These are phyloP conservation scores for Trametopsis cervina DNA, from an alignment of 768 basidiomycete genomes.

Conservation along the genomic window DNA sequence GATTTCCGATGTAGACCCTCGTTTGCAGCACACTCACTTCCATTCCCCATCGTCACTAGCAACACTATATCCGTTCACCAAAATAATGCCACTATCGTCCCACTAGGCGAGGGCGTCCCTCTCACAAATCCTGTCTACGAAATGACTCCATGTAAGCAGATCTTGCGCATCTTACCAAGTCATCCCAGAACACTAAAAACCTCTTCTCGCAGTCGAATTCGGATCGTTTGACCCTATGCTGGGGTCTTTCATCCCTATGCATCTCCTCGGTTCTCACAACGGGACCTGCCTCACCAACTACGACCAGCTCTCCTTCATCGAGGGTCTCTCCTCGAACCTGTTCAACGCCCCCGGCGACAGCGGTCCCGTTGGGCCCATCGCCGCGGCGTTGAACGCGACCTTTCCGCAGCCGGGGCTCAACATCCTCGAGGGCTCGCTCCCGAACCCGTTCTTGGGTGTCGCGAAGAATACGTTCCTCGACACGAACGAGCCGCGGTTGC, in stretches of 20 bases:
- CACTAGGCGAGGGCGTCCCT: constrained; percentile 51
- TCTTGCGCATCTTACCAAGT: constrained; percentile 2
- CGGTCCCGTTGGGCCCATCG: constrained; percentile 31
- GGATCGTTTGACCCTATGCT: constrained; percentile 70
- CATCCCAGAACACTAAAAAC: constrained; percentile 39
- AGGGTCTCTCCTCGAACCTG: constrained; percentile 67
- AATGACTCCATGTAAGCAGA: constrained; percentile 16
- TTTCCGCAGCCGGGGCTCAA: constrained; percentile 10
- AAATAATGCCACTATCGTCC: constrained; percentile 32
- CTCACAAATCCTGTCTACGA: constrained; percentile 27
- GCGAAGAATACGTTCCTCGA: constrained; percentile 46
- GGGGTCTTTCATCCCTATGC: constrained; percentile 61
- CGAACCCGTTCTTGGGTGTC: constrained; percentile 45
- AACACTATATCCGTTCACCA: constrained; percentile 46
- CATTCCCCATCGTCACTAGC: constrained; percentile 61
- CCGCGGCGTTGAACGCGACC: constrained; percentile 33
- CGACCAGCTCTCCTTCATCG: constrained; percentile 68
- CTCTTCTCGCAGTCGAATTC: constrained; percentile 55
- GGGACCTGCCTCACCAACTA: constrained; percentile 67
- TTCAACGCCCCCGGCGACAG: constrained; percentile 28
- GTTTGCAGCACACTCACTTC: constrained; percentile 43
- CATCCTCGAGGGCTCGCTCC: constrained; percentile 13
- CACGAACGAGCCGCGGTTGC: constrained; percentile 41
- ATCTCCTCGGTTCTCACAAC: constrained; percentile 58
- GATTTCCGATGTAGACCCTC: constrained; percentile 34